Base-by-base conservation (phyloP, 345 rosid species). In the Syzygium oleosum region DNA sequence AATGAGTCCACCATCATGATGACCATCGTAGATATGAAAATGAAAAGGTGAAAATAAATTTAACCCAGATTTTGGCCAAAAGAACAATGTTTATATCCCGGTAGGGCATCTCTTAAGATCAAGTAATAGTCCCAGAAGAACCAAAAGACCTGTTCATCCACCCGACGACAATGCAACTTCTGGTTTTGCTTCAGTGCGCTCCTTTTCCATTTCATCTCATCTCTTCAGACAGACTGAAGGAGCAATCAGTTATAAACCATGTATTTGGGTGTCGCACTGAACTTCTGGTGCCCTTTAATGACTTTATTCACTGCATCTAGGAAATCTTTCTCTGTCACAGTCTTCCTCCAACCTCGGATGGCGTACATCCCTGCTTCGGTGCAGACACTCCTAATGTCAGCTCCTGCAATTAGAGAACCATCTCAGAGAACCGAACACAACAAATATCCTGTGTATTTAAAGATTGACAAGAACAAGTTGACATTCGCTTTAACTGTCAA, bases 311-410 rank as follows among this genome's bases (percentile, higher is more conserved):
- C 98, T 31, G 98, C 99, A 68, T 96, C 99, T 25, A 97, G 93
- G 89, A 97, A 97, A 88, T 97, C 99, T 85, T 97, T 95, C 91
- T 97, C 98, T 1, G 98, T 97, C 52, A 97, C 99, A 0, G 98
- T 95, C 91, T 97, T 96, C 87, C 98, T 92, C 63, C 98, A 90
- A 11, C 98, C 99, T 86, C 99, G 91, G 86, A 97, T 96, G 23
- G 98, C 98, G 25, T 88, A 95, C 99, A 97, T 96, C 34, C 99
- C 99, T 9, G 99, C 99, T 90, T 97, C 99, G 1, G 98, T 97
- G 92, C 98, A 97, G 46, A 97, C 99, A 79, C 98, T 96, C 87
- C 99, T 91, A 55, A 96, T 95, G 88, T 95, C 98, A 88, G 99
- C 98, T 88, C 99, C 99, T 68, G 80, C 80, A 68, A 34, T 68